Evolutionary conservation across 192 early-diverging fungal genomes (phyloP), one percentile per base, ranked within the genome.

Genomic region (Coemansia sp.): DNA sequence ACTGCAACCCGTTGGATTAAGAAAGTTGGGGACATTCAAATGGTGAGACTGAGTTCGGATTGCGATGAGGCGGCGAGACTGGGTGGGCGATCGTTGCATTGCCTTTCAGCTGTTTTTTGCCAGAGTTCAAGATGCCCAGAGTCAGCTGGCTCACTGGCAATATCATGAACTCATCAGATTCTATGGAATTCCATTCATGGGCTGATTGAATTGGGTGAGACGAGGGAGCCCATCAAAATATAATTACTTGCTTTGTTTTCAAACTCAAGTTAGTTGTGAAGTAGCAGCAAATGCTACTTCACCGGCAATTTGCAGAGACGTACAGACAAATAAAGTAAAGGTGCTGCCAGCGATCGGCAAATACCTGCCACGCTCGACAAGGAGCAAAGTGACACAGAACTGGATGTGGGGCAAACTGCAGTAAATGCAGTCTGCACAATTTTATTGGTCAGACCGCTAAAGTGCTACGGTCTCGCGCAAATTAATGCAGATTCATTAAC

Each of bases 41-140:
- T 14, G 14, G 21, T 12, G 38, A 42, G 49, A 42, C 26, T 21
- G 53, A 67, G 66, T 67, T 67, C 66, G 40, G 66, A 67, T 67
- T n/a, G n/a, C n/a, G n/a, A n/a, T n/a, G 34, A 54, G 61, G 20
- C 17, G 21, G 26, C 36, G 60, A 3, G 17, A 52, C 26, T 18
- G 49, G 49, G 48, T 31, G 60, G 54, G 28, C 54, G 17, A 56
- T 56, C 54, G 17, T 17, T 56, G 26, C 28, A 17, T 42, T 4
- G n/a, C 6, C 25, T 56, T 56, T 42, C 40, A 42, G 40, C 52
- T 15, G 18, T 26, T 26, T 6, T 31, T 15, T 31, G 4, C 28
- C 28, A 31, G 28, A 31, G 28, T 6, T 6, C n/a, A n/a, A n/a
- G n/a, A n/a, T 31, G 28, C 28, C 28, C 28, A 31, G 4, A 31